Conservation (phyloP, 331 rosid genomes). For the Malus hybrid region DNA sequence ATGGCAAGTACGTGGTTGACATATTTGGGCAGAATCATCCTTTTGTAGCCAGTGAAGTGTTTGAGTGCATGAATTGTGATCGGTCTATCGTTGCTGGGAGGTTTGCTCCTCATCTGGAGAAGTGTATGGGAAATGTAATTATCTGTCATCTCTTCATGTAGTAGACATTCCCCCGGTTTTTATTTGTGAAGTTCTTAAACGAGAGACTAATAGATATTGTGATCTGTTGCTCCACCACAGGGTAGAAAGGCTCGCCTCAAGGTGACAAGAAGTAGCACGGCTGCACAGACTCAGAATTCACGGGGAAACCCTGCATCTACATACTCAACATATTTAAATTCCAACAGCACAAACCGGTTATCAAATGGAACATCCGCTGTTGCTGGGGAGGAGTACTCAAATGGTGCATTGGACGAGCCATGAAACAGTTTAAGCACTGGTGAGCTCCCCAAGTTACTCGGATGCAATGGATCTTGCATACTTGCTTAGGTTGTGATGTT, state of each 20-base stretch:
- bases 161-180: neutral
- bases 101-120: constrained; percentile 98
- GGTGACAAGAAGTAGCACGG: constrained; percentile 86
- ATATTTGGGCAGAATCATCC: constrained; percentile 94
- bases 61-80: constrained; percentile 90
- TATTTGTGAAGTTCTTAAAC: neutral
- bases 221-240: constrained; percentile 33
- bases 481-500: neutral
- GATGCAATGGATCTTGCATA: neutral
- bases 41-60: constrained; percentile 70
- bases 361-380: constrained; percentile 61
- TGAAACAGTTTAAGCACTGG: constrained; percentile 22
- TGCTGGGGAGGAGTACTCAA: constrained; percentile 71
- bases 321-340: constrained; percentile 47
- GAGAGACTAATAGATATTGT: neutral
- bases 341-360: constrained; percentile 46
- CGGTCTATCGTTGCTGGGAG: constrained; percentile 82
- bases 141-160: neutral
- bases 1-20: constrained; percentile 83
- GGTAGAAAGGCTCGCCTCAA: constrained; percentile 95
- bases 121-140: constrained; percentile 98
- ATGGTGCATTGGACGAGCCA: constrained; percentile 59
- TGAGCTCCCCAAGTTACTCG: neutral
- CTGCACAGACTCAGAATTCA: constrained; percentile 60
- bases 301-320: constrained; percentile 63